Conservation (phyloP, 208 protist genomes). For the Spironucleus salmonicida region DNA sequence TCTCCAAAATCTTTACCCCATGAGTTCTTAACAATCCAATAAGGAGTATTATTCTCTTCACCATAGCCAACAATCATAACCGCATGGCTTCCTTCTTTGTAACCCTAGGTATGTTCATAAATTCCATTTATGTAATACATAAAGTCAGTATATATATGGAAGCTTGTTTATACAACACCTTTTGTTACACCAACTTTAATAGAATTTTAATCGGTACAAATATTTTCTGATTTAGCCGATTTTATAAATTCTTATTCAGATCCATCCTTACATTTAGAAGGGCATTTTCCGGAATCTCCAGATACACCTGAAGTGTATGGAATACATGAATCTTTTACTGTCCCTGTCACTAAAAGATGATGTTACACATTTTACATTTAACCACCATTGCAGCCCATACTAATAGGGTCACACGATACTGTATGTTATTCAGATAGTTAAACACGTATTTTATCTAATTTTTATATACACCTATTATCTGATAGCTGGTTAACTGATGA, state of each 20-base stretch:
- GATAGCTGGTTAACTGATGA: not conserved
- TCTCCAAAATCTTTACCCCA: constrained; percentile 29
- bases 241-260: not conserved
- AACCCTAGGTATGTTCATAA: constrained; percentile 45
- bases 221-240: not conserved
- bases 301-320: not conserved
- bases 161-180: not conserved
- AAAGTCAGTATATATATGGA: constrained; percentile 50
- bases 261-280: not conserved
- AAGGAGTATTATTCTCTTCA: not conserved
- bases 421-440: not conserved
- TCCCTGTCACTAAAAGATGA: not conserved
- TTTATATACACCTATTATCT: not conserved
- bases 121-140: constrained; percentile 49
- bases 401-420: not conserved
- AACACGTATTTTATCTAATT: not conserved
- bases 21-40: constrained; percentile 26
- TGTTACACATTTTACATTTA: not conserved
- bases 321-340: not conserved
- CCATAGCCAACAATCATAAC: constrained; percentile 35
- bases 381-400: not conserved
- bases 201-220: not conserved
- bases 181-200: not conserved
- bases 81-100: constrained; percentile 36
- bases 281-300: not conserved